Conservation (phyloP, 768 basidiomycete species). For the Collybia sp. region DNA sequence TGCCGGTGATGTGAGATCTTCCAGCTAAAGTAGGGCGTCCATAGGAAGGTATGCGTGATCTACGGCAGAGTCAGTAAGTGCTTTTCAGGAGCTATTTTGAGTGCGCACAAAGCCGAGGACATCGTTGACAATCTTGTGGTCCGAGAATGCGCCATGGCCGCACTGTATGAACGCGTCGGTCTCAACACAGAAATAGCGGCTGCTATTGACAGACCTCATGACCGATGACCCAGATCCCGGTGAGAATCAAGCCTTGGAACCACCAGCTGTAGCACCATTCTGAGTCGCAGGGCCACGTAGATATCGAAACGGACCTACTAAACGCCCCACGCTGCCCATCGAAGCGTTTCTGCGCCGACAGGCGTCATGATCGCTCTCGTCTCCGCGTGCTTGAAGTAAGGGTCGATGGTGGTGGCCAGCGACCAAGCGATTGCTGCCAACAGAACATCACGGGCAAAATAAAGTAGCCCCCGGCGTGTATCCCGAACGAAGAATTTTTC, state of each 20-base stretch:
- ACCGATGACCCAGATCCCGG: slow-evolving; percentile 57
- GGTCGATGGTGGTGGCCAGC: slow-evolving; percentile 39
- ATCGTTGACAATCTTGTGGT: slow-evolving; percentile 42
- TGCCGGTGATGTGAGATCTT: slow-evolving; percentile 51
- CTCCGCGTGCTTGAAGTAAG: slow-evolving; percentile 25
- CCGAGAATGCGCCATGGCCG: slow-evolving; percentile 54
- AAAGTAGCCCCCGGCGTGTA: slow-evolving; percentile 32
- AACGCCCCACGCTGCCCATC: slow-evolving; percentile 40
- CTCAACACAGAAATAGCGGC: not conserved
- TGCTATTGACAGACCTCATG: slow-evolving; percentile 36
- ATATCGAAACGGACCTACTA: slow-evolving; percentile 31
- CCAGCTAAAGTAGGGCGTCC: slow-evolving; percentile 54
- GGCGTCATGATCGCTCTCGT: slow-evolving; percentile 22
- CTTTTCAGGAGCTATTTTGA: slow-evolving; percentile 3
- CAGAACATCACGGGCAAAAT: slow-evolving; percentile 40
- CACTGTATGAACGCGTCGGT: slow-evolving; percentile 27
- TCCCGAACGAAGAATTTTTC: slow-evolving; percentile 38
- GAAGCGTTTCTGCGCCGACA: slow-evolving; percentile 27
- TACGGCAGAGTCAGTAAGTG: slow-evolving; percentile 12
- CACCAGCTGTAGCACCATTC: slow-evolving; percentile 38
- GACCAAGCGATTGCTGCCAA: slow-evolving; percentile 39
- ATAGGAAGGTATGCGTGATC: slow-evolving; percentile 41
- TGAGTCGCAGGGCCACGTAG: not conserved
- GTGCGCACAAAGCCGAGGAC: slow-evolving; percentile 42
- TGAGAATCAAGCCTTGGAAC: slow-evolving; percentile 58